phyloP scores from a whole-genome alignment of 2,329 filamentous ascomycete genomes.

The Aspergillus luchuensis region DNA sequence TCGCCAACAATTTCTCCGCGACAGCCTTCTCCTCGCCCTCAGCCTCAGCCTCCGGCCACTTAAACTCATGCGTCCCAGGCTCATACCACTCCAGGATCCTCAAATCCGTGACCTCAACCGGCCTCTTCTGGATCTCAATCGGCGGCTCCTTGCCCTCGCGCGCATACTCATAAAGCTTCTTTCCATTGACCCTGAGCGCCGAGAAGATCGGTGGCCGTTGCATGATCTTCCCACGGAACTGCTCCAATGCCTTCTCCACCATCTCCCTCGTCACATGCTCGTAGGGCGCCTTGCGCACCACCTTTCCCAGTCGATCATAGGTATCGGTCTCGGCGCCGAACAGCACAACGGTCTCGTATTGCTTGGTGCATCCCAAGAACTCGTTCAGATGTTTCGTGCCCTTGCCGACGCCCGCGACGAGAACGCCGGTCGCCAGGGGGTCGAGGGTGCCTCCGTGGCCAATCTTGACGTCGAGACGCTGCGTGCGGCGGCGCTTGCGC shows the following conservation, averaged over 20 bases:
- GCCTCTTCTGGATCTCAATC: constrained; percentile 75
- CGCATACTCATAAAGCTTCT: constrained; percentile 94
- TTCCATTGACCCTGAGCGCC: constrained; percentile 88
- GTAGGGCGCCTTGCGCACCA: constrained; percentile 74
- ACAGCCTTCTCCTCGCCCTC: constrained; percentile 40
- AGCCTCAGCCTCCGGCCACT: constrained; percentile 61
- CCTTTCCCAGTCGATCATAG: constrained; percentile 83
- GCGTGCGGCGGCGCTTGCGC: constrained; percentile 62
- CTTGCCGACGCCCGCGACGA: constrained; percentile 83
- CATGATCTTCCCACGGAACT: constrained; percentile 79
- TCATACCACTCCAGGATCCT: constrained; percentile 83
- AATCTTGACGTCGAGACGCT: constrained; percentile 77
- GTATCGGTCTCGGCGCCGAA: constrained; percentile 93
- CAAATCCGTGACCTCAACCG: constrained; percentile 75
- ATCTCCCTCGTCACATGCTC: constrained; percentile 76
- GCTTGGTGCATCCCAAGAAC: constrained; percentile 88
- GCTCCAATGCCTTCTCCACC: constrained; percentile 73
- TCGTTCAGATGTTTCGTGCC: constrained; percentile 80
- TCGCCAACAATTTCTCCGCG: constrained; percentile 65
- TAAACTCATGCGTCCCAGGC: constrained; percentile 75
- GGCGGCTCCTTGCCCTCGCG: constrained; percentile 85
- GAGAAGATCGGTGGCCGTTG: constrained; percentile 93
- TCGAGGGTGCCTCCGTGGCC: constrained; percentile 96
- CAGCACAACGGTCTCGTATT: constrained; percentile 83
- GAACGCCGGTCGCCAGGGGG: constrained; percentile 87